Base-by-base conservation (phyloP, 2,329 filamentous ascomycete species). In the Neofusicoccum kwambonambiense region DNA sequence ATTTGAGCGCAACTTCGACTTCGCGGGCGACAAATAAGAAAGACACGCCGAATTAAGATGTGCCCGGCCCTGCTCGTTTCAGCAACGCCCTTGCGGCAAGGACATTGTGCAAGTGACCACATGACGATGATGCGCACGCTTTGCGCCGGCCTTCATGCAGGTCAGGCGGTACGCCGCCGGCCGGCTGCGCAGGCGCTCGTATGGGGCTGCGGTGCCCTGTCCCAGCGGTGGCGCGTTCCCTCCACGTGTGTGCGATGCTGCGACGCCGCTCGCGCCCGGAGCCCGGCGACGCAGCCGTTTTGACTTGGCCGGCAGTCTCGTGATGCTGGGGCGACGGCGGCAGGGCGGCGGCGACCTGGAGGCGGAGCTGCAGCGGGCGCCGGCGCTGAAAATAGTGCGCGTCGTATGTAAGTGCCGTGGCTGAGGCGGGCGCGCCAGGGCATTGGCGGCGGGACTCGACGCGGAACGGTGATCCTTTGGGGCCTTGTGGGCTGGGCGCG, bases 1-100 rank as follows among this genome's bases (percentile, higher is more conserved):
- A 35, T 79, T 73, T 68, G 69, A 72, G 11, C 70, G 70, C 58
- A 72, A 75, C 54, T 81, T 77, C 65, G 66, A 65, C 6, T 81
- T 81, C 67, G 45, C 17, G 27, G 27, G 42, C 56, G 42, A 42
- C 56, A 47, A 35, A 56, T 47, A 60, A 45, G 11, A 60, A 39
- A 42, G 39, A 34, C 39, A 57, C n/a, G 39, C 47, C 31, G 44
- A 60, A 60, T 47, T 39, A 60, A 60, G 56, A 60, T 60, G 54
- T 34, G 41, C 54, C 42, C 15, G 34, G 8, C 13, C 15, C 54
- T 45, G 42, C 60, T 45, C 12, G 50, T 62, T 56, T 64, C 51
- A 54, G 41, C 19, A 37, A 47, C 19, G 50, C 45, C 41, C 50
- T 64, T 52, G 61, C 45, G 61, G n/a, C 37, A 44, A n/a, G 44